Conservation (phyloP, 306 rosid genomes). For the Hippophae rhamnoides region DNA sequence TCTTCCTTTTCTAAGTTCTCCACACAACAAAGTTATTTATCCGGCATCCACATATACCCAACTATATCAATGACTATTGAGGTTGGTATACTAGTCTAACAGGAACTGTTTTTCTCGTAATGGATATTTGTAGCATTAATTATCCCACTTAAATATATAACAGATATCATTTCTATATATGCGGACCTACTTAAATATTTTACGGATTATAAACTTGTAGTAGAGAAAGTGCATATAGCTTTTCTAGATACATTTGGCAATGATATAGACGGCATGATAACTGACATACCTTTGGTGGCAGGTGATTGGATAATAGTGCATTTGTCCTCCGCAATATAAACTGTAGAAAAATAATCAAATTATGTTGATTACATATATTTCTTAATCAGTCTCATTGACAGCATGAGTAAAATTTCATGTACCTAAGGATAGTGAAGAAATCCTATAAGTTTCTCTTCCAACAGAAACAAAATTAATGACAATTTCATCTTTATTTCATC, state of each 20-base stretch:
- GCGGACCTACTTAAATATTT: too few species aligned
- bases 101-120: too few species aligned
- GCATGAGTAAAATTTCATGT: constrained; percentile 3
- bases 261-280: constrained; percentile 16
- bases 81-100: too few species aligned
- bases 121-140: too few species aligned
- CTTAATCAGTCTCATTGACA: not conserved
- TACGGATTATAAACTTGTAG: too few species aligned
- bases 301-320: constrained; percentile 80
- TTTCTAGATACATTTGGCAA: not conserved
- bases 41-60: too few species aligned
- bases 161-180: too few species aligned
- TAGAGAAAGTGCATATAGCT: not conserved
- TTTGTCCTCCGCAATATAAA: constrained; percentile 86
- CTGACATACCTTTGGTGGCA: constrained; percentile 81
- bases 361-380: not conserved
- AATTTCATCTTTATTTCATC: constrained; percentile 4
- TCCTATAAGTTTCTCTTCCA: constrained; percentile 11
- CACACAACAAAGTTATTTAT: too few species aligned
- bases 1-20: too few species aligned
- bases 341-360: constrained; percentile 25
- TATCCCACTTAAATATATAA: too few species aligned
- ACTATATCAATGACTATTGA: too few species aligned
- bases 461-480: constrained; percentile 8
- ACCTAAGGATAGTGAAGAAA: constrained; percentile 19